A percentile compares a stretch with the other conserved stretches of the same genome.
phyloP scores from a whole-genome alignment of 2,329 filamentous ascomycete genomes.

The Simplicillium aogashimaense region DNA sequence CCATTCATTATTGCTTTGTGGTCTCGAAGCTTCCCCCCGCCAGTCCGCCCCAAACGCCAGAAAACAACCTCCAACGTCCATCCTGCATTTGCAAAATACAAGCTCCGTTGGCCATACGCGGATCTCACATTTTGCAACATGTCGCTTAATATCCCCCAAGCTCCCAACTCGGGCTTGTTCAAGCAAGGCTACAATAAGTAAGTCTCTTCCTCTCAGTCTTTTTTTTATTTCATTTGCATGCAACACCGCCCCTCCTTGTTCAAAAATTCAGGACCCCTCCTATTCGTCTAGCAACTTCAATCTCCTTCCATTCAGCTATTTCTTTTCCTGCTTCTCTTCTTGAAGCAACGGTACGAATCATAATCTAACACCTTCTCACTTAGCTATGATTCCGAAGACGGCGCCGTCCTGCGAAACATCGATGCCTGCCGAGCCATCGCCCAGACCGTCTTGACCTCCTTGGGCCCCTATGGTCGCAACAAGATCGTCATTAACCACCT shows the following conservation, averaged over 20 bases:
- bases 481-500: slow-evolving; percentile 99
- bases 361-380: slow-evolving; percentile 9
- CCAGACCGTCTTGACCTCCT: slow-evolving; percentile 90
- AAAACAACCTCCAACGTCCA: too few species aligned
- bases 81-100: neutral
- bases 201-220: slow-evolving; percentile 21
- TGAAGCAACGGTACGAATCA: slow-evolving; percentile 3
- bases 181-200: slow-evolving; percentile 96
- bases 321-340: slow-evolving; percentile 2
- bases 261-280: slow-evolving; percentile 13
- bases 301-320: neutral
- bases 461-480: slow-evolving; percentile 96
- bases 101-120: neutral
- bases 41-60: too few species aligned
- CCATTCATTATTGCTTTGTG: neutral
- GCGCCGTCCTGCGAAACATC: slow-evolving; percentile 95
- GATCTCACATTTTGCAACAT: slow-evolving; percentile 37
- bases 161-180: slow-evolving; percentile 88
- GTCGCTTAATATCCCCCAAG: slow-evolving; percentile 93
- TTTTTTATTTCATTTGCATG: slow-evolving; percentile 6
- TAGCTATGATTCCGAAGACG: slow-evolving; percentile 98
- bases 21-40: neutral
- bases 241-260: slow-evolving; percentile 12
- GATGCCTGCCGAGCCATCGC: slow-evolving; percentile 95
- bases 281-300: slow-evolving; percentile 5